Evolutionary conservation across 176 grass and related monocot genomes (phyloP), one percentile per base, ranked within the genome.

Genomic region (Carex kokanica): DNA sequence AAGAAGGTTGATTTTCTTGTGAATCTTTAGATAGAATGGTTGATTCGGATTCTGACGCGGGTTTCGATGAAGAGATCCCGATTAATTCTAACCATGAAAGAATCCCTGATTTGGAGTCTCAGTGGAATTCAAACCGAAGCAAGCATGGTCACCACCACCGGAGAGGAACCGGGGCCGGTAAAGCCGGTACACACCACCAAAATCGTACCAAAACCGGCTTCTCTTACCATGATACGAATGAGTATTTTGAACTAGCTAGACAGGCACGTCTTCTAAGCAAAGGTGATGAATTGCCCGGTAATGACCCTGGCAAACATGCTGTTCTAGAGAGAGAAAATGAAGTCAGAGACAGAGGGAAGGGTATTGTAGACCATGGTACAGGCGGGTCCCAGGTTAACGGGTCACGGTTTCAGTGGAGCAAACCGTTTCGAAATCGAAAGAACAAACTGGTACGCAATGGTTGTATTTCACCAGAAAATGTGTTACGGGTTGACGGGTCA

Each of bases 391-490:
- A n/a, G 60, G 17, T 47, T 66, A 82, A 82, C 3, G n/a, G 79
- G 13, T 66, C 79, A 27, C 66, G 79, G 21, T 82, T 82, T 51
- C 79, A 82, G 5, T 82, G n/a, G 79, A 82, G 53, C 57, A 82
- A 82, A 66, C 60, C 79, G 24, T 82, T 64, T 27, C 38, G 11
- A 66, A 75, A 75, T 54, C 12, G 10, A 9, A 82, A 82, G 36
- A 65, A 51, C 40, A 82, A 66, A 16, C 38, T 83, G 66, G 79
- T 83, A 55, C 80, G 56, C 16, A 78, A 87, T 77, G 86, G 80
- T 41, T 83, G 57, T 61, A 78, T 83, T 20, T 82, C 86, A 64
- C 69, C 86, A 55, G 40, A 75, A 34, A 87, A 83, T 2, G 49
- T 78, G 40, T 15, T 17, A 4, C 75, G 6, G 25, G 38, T 38